Conservation (phyloP, 352 stramenopile genomes). For the Phytophthora citrophthora region DNA sequence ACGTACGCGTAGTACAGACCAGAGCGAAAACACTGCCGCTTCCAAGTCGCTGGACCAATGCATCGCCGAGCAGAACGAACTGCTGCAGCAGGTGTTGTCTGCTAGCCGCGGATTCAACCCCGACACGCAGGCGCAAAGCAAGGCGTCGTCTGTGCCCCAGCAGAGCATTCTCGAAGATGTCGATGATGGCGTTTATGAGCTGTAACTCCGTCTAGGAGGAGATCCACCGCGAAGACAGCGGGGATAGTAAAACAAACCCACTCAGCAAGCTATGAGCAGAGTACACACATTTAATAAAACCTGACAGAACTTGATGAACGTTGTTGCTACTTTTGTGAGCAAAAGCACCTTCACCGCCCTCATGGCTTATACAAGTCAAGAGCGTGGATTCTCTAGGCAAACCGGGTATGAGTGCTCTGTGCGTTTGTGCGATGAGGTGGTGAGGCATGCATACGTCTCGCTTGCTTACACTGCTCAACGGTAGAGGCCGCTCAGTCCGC, state of each 20-base stretch:
- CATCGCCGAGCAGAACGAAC: slow-evolving; percentile 48
- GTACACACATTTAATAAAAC: slow-evolving; percentile 12
- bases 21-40: slow-evolving; percentile 20
- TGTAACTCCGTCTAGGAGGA: slow-evolving; percentile 14
- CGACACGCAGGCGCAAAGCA: slow-evolving; percentile 6
- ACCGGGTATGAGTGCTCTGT: slow-evolving; percentile 4
- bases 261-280: slow-evolving; percentile 19
- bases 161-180: slow-evolving; percentile 30
- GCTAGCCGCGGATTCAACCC: slow-evolving; percentile 35
- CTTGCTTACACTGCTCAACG: slow-evolving; percentile 8
- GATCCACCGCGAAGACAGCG: slow-evolving; percentile 27
- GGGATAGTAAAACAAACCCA: slow-evolving; percentile 24
- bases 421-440: background rate
- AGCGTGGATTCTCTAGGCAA: slow-evolving; percentile 1
- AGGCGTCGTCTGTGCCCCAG: slow-evolving; percentile 17
- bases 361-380: slow-evolving; percentile 6
- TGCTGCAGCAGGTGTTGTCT: slow-evolving; percentile 44
- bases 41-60: slow-evolving; percentile 43
- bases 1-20: slow-evolving; percentile 37
- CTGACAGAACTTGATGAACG: background rate
- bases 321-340: too few relatives aligned
- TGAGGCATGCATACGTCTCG: slow-evolving; percentile 9
- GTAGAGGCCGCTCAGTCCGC: background rate
- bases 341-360: too few relatives aligned
- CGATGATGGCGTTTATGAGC: slow-evolving; percentile 40